Evolutionary conservation across 805 yeast genomes (phyloP).

Genomic region (Lipomyces lipofer): DNA sequence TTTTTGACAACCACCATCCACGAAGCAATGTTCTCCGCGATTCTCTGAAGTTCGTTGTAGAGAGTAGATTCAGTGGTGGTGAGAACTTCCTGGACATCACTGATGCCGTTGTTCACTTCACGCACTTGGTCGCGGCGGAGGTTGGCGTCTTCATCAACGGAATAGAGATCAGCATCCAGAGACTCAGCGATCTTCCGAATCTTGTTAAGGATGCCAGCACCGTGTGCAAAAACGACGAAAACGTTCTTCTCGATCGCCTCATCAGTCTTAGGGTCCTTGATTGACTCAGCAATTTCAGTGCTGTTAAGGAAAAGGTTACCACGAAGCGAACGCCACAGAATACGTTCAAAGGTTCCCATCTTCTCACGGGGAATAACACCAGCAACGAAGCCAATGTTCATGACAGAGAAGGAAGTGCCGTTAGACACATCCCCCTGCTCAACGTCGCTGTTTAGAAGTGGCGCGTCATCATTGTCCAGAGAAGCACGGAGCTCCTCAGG

Average conservation of each 20-base stretch:
- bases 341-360: slow-evolving; percentile 70
- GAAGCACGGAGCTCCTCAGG: slow-evolving; percentile 40
- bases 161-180: slow-evolving; percentile 75
- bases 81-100: slow-evolving; percentile 62
- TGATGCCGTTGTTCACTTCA: slow-evolving; percentile 50
- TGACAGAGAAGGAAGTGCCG: slow-evolving; percentile 26
- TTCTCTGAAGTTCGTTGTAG: slow-evolving; percentile 71
- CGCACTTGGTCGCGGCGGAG: slow-evolving; percentile 42
- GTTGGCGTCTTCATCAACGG: slow-evolving; percentile 52
- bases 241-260: slow-evolving; percentile 69
- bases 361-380: slow-evolving; percentile 81
- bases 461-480: slow-evolving; percentile 42
- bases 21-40: slow-evolving; percentile 68
- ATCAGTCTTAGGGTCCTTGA: slow-evolving; percentile 62
- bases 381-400: slow-evolving; percentile 56
- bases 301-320: slow-evolving; percentile 84
- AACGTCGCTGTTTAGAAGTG: slow-evolving; percentile 44
- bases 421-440: slow-evolving; percentile 31
- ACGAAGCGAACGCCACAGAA: slow-evolving; percentile 88
- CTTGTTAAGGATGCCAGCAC: slow-evolving; percentile 67
- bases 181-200: slow-evolving; percentile 86
- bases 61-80: slow-evolving; percentile 67
- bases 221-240: slow-evolving; percentile 90
- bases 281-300: slow-evolving; percentile 66
- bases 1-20: slow-evolving; percentile 72